Evolutionary conservation across 2,329 filamentous ascomycete species (phyloP).

Genomic region (Pleochaeta shiraiana): DNA sequence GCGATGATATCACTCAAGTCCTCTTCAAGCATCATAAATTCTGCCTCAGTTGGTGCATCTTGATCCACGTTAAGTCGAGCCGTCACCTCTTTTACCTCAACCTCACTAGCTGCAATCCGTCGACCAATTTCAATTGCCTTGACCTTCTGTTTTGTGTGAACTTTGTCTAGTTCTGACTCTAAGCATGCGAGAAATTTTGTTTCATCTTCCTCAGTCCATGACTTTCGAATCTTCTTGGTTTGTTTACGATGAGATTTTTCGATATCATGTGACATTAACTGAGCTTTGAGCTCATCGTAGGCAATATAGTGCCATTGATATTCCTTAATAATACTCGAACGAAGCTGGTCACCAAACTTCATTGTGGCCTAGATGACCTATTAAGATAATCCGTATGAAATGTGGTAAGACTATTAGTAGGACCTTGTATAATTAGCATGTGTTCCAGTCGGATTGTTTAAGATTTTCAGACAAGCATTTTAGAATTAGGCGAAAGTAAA

Average conservation of each 20-base stretch:
- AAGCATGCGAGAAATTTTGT: constrained; percentile 68
- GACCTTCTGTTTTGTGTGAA: constrained; percentile 92
- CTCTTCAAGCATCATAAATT: constrained; percentile 84
- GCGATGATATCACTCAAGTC: constrained; percentile 96
- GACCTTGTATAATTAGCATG: too few relatives aligned
- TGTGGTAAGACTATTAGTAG: too few relatives aligned
- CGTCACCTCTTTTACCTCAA: constrained; percentile 77
- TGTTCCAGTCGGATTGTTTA: too few relatives aligned
- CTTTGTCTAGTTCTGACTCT: constrained; percentile 87
- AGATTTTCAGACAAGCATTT: too few relatives aligned
- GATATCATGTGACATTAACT: constrained; percentile 55
- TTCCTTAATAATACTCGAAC: constrained; percentile 86
- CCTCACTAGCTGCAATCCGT: constrained; percentile 69
- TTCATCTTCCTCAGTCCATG: constrained; percentile 88
- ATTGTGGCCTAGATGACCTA: too few relatives aligned
- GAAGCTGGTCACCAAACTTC: constrained; percentile 93
- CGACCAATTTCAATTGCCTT: constrained; percentile 92
- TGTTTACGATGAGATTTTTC: constrained; percentile 24
- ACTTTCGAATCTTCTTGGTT: constrained; percentile 29
- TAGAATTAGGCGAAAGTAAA: too few relatives aligned
- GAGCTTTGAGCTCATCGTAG: constrained; percentile 80
- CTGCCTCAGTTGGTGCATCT: constrained; percentile 57
- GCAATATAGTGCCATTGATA: constrained; percentile 98
- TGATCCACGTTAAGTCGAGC: constrained; percentile 37
- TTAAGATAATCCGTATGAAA: too few relatives aligned